Evolutionary conservation across 345 rosid species (phyloP), one percentile per base, ranked within the genome.

Genomic region (Salix purpurea): DNA sequence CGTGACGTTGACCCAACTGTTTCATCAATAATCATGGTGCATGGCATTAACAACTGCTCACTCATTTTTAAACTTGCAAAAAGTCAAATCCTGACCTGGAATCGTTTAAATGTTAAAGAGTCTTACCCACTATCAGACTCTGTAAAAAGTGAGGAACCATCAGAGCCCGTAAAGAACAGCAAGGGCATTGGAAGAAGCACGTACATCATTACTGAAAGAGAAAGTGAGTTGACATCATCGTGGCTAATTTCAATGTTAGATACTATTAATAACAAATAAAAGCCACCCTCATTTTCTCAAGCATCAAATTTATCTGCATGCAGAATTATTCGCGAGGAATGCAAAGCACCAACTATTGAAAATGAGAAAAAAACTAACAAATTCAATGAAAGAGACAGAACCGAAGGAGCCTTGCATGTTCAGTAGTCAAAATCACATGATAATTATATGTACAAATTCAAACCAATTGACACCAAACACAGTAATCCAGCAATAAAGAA

Each of bases 161-260:
- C 88, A n/a, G 99, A 92, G 39, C 98, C 92, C 24, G 85, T 87
- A 14, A 93, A 92, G 88, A 96, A 93, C 81, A 96, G 77, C 77
- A 96, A 81, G 12, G 98, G 99, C 98, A 96, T 87, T 0, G 99
- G 99, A 82, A 96, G 95, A 50, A 92, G 85, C 85, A 92, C 98
- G 64, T 93, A 96, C 97, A 89, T 92, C 64, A 96, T 83, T 15
- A 91, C 99, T 96, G 92, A 84, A 85, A 75, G 15, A 72, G 76
- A 32, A 56, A 77, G 76, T 12, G 37, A 13, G 19, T 24, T 67
- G 64, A 42, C 34, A 64, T 73, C 54, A 76, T 37, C 30, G 42
- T 69, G 71, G 50, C 71, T n/a, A 30, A 36, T 71, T 70, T 71
- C 11, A 71, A 65, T 75, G 21, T 11, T 18, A 39, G 32, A 77